A percentile compares a stretch with the other conserved stretches of the same genome.
Conservation (phyloP, 345 rosid genomes). For the Aquilaria sinensis region DNA sequence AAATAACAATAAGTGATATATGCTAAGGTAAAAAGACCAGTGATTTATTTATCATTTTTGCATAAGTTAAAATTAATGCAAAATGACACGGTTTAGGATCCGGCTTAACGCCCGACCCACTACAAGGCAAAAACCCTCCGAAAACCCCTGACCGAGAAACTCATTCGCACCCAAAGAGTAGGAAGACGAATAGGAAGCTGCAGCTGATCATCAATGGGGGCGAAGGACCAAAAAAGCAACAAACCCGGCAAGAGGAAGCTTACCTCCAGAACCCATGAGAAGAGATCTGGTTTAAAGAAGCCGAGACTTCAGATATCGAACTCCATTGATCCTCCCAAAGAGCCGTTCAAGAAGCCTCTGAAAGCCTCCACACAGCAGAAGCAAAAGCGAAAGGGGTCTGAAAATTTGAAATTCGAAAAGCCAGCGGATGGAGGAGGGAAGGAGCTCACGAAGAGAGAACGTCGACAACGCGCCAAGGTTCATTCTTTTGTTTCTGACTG, state of each 20-base stretch:
- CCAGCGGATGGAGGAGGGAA: constrained; percentile 12
- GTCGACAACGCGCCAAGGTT: constrained; percentile 51
- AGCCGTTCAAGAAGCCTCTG: constrained; percentile 18
- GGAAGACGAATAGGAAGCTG: not conserved
- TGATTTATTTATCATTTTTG: no score
- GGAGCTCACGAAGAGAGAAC: constrained; percentile 32
- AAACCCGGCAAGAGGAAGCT: constrained; percentile 38
- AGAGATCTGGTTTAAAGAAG: constrained; percentile 25
- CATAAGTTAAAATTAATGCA: no score
- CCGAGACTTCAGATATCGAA: constrained; percentile 26
- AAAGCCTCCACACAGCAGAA: constrained; percentile 8
- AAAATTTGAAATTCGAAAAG: constrained; percentile 13
- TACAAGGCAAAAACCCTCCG: constrained; percentile 14
- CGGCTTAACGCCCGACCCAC: no score
- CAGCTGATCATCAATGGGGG: constrained; percentile 39
- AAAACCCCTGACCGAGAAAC: not conserved
- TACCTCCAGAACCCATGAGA: constrained; percentile 15
- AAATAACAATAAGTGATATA: no score
- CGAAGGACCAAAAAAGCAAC: constrained; percentile 27
- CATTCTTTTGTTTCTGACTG: not conserved
- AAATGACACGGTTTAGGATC: no score
- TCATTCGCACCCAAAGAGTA: no score
- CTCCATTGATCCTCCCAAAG: constrained; percentile 3
- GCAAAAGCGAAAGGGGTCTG: not conserved
- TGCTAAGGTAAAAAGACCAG: no score